Percentiles rank a stretch among this genome's conserved stretches.
phyloP scores from a whole-genome alignment of 1,284 basidiomycete species.

The Meripilus lineatus region DNA sequence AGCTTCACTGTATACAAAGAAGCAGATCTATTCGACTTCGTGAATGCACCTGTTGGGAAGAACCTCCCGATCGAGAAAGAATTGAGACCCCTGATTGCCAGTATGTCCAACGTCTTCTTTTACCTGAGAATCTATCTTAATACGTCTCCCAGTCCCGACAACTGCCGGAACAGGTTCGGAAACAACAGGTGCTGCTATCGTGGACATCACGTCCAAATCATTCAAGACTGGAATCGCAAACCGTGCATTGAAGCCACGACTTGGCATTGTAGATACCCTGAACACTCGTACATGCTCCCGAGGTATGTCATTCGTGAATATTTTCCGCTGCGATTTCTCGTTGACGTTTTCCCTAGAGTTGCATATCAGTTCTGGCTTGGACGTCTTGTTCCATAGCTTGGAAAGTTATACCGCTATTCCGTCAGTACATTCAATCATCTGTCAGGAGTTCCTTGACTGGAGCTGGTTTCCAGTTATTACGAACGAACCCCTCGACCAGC shows the following conservation, averaged over 20 bases:
- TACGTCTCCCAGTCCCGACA: constrained; percentile 63
- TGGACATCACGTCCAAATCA: constrained; percentile 84
- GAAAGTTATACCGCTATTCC: constrained; percentile 92
- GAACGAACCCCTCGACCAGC: constrained; percentile 85
- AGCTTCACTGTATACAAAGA: constrained; percentile 88
- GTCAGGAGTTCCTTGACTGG: constrained; percentile 8
- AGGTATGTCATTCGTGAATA: constrained; percentile 19
- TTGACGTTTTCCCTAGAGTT: constrained; percentile 51
- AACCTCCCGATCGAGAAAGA: constrained; percentile 78
- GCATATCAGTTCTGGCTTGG: constrained; percentile 88
- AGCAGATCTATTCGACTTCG: constrained; percentile 90
- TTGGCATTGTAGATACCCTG: constrained; percentile 80
- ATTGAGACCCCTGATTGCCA: constrained; percentile 83
- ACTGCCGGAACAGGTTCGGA: constrained; percentile 98
- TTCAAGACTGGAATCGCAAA: constrained; percentile 98
- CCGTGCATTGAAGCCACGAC: constrained; percentile 83
- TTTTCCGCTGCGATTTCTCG: constrained; percentile 4
- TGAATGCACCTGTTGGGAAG: constrained; percentile 95
- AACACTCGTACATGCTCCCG: constrained; percentile 61
- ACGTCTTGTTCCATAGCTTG: constrained; percentile 92
- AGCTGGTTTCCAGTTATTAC: constrained; percentile 55
- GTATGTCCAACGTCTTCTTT: constrained; percentile 25
- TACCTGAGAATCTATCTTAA: not conserved
- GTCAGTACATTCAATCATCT: constrained; percentile 34
- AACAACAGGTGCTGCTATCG: constrained; percentile 96